These are phyloP conservation scores for Plectosphaerella plurivora DNA, from an alignment of 2,329 filamentous ascomycete species.

Conservation along the genomic window DNA sequence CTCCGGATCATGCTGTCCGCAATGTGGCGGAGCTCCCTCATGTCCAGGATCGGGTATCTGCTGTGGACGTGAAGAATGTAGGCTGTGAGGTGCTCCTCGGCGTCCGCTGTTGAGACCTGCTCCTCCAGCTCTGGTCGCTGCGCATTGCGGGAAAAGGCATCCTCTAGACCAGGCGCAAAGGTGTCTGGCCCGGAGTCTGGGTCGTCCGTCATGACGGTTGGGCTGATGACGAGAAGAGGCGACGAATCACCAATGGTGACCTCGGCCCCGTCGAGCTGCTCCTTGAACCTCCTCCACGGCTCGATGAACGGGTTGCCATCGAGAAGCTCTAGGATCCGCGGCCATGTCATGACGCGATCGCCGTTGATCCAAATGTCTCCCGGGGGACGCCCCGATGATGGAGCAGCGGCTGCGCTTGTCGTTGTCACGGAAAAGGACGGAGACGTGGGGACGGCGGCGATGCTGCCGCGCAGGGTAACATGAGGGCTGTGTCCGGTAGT, in stretches of 20 bases:
- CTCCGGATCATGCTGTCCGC: background rate
- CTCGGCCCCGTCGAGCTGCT: background rate
- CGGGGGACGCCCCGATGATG: background rate
- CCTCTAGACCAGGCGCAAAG: background rate
- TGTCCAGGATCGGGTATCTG: background rate
- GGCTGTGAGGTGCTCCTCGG: background rate
- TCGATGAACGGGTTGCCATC: background rate
- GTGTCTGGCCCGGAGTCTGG: background rate
- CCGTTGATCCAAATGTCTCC: background rate
- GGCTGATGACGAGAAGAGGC: background rate
- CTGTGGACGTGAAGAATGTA: background rate
- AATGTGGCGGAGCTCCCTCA: background rate
- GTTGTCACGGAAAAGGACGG: background rate
- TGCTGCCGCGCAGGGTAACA: background rate
- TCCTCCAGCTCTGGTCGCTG: background rate
- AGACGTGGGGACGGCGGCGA: background rate
- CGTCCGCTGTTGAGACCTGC: background rate
- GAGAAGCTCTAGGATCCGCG: background rate
- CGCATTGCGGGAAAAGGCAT: background rate
- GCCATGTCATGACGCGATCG: background rate
- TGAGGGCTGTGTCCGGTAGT: background rate
- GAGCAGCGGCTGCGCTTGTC: background rate
- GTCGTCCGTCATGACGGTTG: background rate
- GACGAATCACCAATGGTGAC: background rate
- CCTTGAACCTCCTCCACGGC: background rate